Percentiles rank a stretch among this genome's conserved stretches.
These are phyloP conservation scores for Lophiotrema nucula DNA, from an alignment of 495 filamentous ascomycete species.

Conservation along the genomic window DNA sequence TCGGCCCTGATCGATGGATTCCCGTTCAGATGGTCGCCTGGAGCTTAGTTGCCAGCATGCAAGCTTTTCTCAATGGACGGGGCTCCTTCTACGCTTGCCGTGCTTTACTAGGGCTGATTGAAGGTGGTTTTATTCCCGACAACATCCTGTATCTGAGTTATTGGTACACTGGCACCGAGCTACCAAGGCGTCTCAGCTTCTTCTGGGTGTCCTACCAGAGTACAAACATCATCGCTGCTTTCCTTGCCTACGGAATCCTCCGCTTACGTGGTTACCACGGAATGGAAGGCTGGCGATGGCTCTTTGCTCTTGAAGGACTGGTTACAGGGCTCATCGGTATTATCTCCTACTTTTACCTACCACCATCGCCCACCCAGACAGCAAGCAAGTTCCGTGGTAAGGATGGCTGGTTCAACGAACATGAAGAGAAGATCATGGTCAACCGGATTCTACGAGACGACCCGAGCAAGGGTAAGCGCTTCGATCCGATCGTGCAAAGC, in stretches of 20 bases:
- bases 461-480: slow-evolving; percentile 66
- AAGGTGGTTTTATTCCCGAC: slow-evolving; percentile 43
- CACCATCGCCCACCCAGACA: slow-evolving; percentile 69
- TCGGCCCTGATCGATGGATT: slow-evolving; percentile 25
- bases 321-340: slow-evolving; percentile 64
- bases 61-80: slow-evolving; percentile 14
- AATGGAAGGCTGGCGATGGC: slow-evolving; percentile 67
- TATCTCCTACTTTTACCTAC: slow-evolving; percentile 64
- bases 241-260: slow-evolving; percentile 70
- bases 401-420: slow-evolving; percentile 67
- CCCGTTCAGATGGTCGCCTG: slow-evolving; percentile 22
- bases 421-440: slow-evolving; percentile 57
- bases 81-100: slow-evolving; percentile 5
- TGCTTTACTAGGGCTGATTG: slow-evolving; percentile 13
- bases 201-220: slow-evolving; percentile 70
- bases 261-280: slow-evolving; percentile 60
- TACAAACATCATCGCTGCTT: slow-evolving; percentile 63
- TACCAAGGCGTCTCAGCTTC: slow-evolving; percentile 61
- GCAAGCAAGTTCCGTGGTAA: slow-evolving; percentile 64
- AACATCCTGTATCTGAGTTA: slow-evolving; percentile 67
- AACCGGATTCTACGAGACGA: slow-evolving; percentile 71
- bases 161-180: slow-evolving; percentile 67
- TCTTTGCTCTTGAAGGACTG: slow-evolving; percentile 58
- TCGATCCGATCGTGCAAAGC: too few species aligned
- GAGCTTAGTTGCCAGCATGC: slow-evolving; percentile 12